Evolutionary conservation across 1,284 basidiomycete genomes (phyloP).

Genomic region (Golubevia sp.): DNA sequence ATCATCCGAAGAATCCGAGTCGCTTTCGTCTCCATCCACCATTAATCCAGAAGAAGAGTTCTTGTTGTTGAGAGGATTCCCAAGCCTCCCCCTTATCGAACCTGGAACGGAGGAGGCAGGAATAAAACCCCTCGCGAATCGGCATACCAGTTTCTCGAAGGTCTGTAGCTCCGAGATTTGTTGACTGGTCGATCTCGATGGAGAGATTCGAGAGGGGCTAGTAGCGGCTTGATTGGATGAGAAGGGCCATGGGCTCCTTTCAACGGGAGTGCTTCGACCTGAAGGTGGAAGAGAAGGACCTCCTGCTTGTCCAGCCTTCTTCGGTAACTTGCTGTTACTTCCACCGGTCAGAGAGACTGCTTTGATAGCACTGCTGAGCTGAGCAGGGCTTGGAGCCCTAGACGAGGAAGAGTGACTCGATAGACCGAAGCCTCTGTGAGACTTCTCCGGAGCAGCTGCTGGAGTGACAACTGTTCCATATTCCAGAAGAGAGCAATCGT

Average conservation of each 20-base stretch:
- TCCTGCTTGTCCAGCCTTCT: neutral
- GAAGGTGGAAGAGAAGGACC: neutral
- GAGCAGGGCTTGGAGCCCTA: conserved; percentile 29
- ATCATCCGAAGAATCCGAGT: conserved; percentile 10
- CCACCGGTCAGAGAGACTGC: conserved; percentile 29
- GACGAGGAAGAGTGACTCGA: too few species aligned
- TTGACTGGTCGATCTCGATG: conserved; percentile 32
- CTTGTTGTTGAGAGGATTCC: too few species aligned
- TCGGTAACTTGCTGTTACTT: too few species aligned
- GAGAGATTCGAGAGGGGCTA: conserved; percentile 15
- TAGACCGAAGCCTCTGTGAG: neutral
- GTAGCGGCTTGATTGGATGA: conserved; percentile 11
- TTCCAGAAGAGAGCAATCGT: too few species aligned
- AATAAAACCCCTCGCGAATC: conserved; percentile 39
- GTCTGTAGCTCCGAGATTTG: conserved; percentile 48
- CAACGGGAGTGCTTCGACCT: neutral
- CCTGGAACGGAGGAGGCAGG: neutral
- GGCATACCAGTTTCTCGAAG: conserved; percentile 50
- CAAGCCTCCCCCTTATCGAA: too few species aligned
- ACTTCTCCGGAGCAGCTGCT: neutral
- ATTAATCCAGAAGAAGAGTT: too few species aligned
- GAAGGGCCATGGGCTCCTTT: conserved; percentile 8
- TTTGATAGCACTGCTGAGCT: conserved; percentile 38
- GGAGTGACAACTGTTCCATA: neutral
- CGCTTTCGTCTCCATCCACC: neutral